phyloP scores from a whole-genome alignment of 305 asterid species.

The Fraxinus dipetala region DNA sequence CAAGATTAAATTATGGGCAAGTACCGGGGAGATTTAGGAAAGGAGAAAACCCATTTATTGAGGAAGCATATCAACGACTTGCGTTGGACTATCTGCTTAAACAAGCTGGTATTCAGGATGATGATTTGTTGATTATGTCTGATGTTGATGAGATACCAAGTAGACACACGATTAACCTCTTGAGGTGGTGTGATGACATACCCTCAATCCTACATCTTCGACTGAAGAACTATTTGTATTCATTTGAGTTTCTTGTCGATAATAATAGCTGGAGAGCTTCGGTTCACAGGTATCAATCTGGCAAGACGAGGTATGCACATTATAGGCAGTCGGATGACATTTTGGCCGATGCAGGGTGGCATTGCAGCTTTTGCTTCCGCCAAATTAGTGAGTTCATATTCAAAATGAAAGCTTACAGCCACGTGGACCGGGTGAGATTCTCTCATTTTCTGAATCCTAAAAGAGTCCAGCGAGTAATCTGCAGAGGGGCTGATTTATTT shows the following conservation, averaged over 20 bases:
- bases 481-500: constrained; percentile 22
- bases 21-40: constrained; percentile 28
- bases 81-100: constrained; percentile 15
- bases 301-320: constrained; percentile 24
- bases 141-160: constrained; percentile 22
- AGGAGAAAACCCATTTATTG: constrained; percentile 27
- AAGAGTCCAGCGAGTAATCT: constrained; percentile 22
- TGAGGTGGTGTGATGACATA: constrained; percentile 24
- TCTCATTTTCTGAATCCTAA: constrained; percentile 20
- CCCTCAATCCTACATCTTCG: constrained; percentile 23
- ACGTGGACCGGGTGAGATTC: constrained; percentile 23
- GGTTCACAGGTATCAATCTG: constrained; percentile 13
- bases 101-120: constrained; percentile 19
- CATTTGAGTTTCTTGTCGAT: constrained; percentile 22
- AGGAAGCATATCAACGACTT: constrained; percentile 14
- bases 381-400: constrained; percentile 20
- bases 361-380: constrained; percentile 22
- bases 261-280: constrained; percentile 24
- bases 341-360: constrained; percentile 24
- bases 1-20: constrained; percentile 29
- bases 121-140: constrained; percentile 18
- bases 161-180: constrained; percentile 14
- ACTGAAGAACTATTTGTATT: constrained; percentile 22
- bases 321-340: constrained; percentile 23
- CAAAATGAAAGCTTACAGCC: constrained; percentile 29